Percentiles rank a stretch among this genome's conserved stretches.
phyloP scores from a whole-genome alignment of 345 rosid genomes.

The Orychophragmus violaceus region DNA sequence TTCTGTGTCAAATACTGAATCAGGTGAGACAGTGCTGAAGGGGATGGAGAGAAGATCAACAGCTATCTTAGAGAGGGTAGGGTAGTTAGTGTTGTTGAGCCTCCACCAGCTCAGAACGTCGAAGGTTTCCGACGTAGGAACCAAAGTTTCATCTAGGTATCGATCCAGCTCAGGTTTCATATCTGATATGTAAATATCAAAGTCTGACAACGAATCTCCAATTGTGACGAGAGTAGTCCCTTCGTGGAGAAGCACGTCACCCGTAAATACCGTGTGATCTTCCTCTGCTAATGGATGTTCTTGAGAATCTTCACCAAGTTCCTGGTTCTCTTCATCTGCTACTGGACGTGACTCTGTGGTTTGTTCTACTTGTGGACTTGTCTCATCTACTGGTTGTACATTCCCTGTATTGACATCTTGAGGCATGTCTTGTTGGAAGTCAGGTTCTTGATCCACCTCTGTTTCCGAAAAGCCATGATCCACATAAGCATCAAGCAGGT shows the following conservation, averaged over 20 bases:
- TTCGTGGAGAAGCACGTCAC: slow-evolving; percentile 32
- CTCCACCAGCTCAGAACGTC: slow-evolving; percentile 79
- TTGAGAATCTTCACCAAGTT: slow-evolving; percentile 17
- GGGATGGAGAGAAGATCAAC: slow-evolving; percentile 58
- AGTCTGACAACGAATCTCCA: slow-evolving; percentile 48
- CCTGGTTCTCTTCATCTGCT: slow-evolving; percentile 18
- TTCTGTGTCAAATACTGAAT: slow-evolving; percentile 45
- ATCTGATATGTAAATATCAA: slow-evolving; percentile 54
- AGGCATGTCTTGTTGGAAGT: slow-evolving; percentile 48
- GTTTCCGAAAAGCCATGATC: slow-evolving; percentile 28
- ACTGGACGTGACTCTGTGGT: background rate
- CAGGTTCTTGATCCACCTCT: slow-evolving; percentile 33
- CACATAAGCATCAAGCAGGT: slow-evolving; percentile 12
- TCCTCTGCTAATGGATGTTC: slow-evolving; percentile 31
- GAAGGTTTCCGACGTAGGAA: slow-evolving; percentile 53
- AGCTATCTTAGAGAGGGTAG: slow-evolving; percentile 71
- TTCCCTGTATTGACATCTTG: slow-evolving; percentile 11
- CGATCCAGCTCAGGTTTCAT: slow-evolving; percentile 67
- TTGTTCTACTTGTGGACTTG: slow-evolving; percentile 11
- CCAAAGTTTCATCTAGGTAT: slow-evolving; percentile 53
- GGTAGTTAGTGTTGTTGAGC: slow-evolving; percentile 51
- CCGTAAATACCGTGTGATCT: background rate
- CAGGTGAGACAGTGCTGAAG: slow-evolving; percentile 35
- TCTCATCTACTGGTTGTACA: slow-evolving; percentile 8
- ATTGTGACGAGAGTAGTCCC: slow-evolving; percentile 39